Conservation (phyloP, 805 yeast genomes). For the Yamadazyma laniorum region DNA sequence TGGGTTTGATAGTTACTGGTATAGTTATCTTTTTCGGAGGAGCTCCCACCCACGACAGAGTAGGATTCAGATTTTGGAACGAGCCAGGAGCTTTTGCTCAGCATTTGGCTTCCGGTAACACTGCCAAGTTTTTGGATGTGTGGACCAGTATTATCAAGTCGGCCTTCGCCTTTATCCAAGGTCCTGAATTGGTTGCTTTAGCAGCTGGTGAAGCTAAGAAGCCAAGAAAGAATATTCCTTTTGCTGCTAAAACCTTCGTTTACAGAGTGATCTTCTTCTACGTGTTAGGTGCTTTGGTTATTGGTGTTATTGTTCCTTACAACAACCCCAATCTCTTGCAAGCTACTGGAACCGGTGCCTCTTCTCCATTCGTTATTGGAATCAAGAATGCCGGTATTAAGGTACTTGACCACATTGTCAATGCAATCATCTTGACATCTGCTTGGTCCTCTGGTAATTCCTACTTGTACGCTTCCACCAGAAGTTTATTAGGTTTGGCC, state of each 20-base stretch:
- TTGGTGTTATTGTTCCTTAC: slow-evolving; percentile 37
- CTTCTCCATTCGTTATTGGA: slow-evolving; percentile 38
- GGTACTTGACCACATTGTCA: slow-evolving; percentile 66
- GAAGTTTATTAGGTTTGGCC: slow-evolving; percentile 25
- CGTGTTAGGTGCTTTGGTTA: slow-evolving; percentile 38
- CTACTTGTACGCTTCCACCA: slow-evolving; percentile 25
- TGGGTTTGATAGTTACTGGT: slow-evolving; percentile 33
- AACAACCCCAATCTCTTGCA: slow-evolving; percentile 23
- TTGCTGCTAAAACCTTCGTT: slow-evolving; percentile 59
- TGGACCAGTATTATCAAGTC: slow-evolving; percentile 61
- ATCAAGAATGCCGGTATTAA: slow-evolving; percentile 40
- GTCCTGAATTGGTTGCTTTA: slow-evolving; percentile 66
- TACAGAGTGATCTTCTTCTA: slow-evolving; percentile 47
- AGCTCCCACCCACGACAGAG: slow-evolving; percentile 35
- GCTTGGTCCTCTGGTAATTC: slow-evolving; percentile 65
- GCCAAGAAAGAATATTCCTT: slow-evolving; percentile 44
- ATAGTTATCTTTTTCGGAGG: slow-evolving; percentile 39
- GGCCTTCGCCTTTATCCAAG: slow-evolving; percentile 56
- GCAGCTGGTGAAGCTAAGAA: slow-evolving; percentile 54
- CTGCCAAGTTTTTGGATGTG: slow-evolving; percentile 60
- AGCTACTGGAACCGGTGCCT: slow-evolving; percentile 35
- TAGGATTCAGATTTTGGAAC: slow-evolving; percentile 48
- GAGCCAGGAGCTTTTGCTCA: slow-evolving; percentile 23
- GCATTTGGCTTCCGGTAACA: slow-evolving; percentile 36
- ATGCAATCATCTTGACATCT: slow-evolving; percentile 70